A percentile compares a stretch with the other conserved stretches of the same genome.
Conservation (phyloP, 2,329 filamentous ascomycete genomes). For the Colletotrichum tanaceti region DNA sequence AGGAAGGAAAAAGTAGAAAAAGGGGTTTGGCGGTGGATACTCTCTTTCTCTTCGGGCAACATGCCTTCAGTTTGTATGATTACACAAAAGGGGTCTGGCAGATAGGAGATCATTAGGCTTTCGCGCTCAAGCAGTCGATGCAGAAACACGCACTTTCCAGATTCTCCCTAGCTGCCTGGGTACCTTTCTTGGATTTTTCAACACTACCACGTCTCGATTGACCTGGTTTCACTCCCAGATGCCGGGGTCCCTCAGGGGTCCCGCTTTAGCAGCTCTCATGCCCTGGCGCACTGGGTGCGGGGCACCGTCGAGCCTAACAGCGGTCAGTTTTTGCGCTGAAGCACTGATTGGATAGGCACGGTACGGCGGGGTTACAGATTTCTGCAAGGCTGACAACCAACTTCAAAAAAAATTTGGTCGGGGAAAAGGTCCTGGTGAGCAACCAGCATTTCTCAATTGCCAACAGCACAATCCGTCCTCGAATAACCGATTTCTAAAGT, state of each 20-base stretch:
- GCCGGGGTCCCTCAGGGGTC: neutral
- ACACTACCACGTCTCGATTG: too few species aligned
- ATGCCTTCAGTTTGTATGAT: slow-evolving; percentile 21
- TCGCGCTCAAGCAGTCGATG: neutral
- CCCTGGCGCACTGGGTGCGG: slow-evolving; percentile 25
- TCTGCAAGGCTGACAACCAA: slow-evolving; percentile 41
- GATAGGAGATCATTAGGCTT: slow-evolving; percentile 1
- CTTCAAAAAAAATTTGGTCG: slow-evolving; percentile 40
- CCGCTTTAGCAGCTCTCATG: slow-evolving; percentile 12
- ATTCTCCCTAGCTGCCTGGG: too few species aligned
- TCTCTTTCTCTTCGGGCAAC: neutral
- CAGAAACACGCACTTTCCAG: neutral
- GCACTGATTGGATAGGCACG: slow-evolving; percentile 22
- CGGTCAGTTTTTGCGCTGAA: slow-evolving; percentile 32
- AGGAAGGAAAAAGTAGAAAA: too few species aligned
- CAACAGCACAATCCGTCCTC: slow-evolving; percentile 12
- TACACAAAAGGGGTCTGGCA: slow-evolving; percentile 10
- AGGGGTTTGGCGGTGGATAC: too few species aligned
- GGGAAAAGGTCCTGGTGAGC: neutral
- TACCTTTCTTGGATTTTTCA: neutral
- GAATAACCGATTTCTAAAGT: neutral
- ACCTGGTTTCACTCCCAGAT: neutral
- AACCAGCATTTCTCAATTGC: neutral
- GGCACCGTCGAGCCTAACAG: slow-evolving; percentile 29
- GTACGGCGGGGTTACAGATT: slow-evolving; percentile 31